phyloP scores from a whole-genome alignment of 1,284 basidiomycete genomes.

The Trichosporon sp. region DNA sequence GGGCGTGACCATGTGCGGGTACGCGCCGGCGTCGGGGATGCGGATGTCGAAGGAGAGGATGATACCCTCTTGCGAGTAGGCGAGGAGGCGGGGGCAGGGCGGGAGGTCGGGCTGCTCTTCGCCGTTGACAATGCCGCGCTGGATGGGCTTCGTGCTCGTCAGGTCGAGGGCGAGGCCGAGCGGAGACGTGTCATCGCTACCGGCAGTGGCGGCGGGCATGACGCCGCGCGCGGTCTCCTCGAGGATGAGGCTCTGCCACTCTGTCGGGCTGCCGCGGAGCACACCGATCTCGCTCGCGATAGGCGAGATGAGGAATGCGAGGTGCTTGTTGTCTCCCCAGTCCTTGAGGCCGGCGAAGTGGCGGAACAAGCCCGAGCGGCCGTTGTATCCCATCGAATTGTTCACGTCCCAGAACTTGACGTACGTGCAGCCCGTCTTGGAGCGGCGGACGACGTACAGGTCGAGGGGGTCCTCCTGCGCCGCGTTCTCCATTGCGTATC shows the following conservation, averaged over 20 bases:
- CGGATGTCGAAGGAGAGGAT: constrained; percentile 53
- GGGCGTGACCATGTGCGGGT: constrained; percentile 47
- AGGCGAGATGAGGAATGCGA: constrained; percentile 51
- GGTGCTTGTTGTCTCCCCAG: constrained; percentile 48
- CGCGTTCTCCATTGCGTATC: constrained; percentile 48
- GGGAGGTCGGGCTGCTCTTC: constrained; percentile 51
- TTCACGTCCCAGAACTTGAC: constrained; percentile 49
- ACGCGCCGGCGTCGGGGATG: constrained; percentile 46
- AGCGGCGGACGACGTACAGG: constrained; percentile 44
- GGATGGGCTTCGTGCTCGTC: constrained; percentile 48
- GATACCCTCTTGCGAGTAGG: constrained; percentile 54
- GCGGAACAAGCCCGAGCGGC: constrained; percentile 39
- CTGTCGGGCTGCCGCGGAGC: constrained; percentile 31
- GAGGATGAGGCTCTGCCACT: constrained; percentile 52
- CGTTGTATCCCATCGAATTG: constrained; percentile 44
- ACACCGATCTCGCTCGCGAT: constrained; percentile 49
- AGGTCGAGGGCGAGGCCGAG: constrained; percentile 54
- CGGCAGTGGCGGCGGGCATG: constrained; percentile 50
- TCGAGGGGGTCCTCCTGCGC: constrained; percentile 46
- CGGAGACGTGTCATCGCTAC: constrained; percentile 51
- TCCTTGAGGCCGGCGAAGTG: constrained; percentile 46
- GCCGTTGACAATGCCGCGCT: constrained; percentile 50
- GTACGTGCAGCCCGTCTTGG: constrained; percentile 33
- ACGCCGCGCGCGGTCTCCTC: constrained; percentile 54
- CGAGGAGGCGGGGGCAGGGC: constrained; percentile 51